Base-by-base conservation (phyloP, 352 stramenopile species). In the Globisporangium paroecandrum region DNA sequence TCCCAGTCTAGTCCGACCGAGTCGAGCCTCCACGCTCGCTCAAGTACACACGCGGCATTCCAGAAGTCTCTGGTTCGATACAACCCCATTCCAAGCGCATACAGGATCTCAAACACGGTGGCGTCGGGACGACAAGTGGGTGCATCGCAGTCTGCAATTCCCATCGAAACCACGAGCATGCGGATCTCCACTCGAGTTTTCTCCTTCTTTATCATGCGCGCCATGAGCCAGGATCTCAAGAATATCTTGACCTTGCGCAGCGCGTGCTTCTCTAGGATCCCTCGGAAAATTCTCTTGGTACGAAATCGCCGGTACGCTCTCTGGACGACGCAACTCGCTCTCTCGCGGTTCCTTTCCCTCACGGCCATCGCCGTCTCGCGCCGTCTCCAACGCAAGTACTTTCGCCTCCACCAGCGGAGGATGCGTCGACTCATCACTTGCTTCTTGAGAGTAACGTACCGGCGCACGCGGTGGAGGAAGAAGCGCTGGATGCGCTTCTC, bases 1-100 rank as follows among this genome's bases (percentile, higher is more conserved):
- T 57, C 27, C 29, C 59, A 13, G 49, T 73, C 64, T 51, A 72
- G 6, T 0, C 27, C 9, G 1, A 54, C 12, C 7, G 47, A 32
- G 4, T 70, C 63, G 60, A 67, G 38, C 55, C 56, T 66, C 2
- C 46, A 67, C 0, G 61, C 63, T 9, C 81, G 78, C 47, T 89
- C 80, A 1, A 93, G 65, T 20, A 89, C 63, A 0, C 67, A 73
- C 1, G 85, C 78, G 13, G 80, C 79, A 60, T 84, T 83, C 83
- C 79, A 90, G 34, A 88, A 89, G 62, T 91, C 78, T 0, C 78
- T 73, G 1, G 56, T 34, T 7, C 65, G 57, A 65, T 83, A 89
- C 1, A 88, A 69, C 0, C 64, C 62, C 54, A 87, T 65, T 1
- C 85, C 85, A 15, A 88, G 18, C 0, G 68, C 64, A 29, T 66